phyloP scores from a whole-genome alignment of 164 flowering plant species.

The Tinospora cordifolia region DNA sequence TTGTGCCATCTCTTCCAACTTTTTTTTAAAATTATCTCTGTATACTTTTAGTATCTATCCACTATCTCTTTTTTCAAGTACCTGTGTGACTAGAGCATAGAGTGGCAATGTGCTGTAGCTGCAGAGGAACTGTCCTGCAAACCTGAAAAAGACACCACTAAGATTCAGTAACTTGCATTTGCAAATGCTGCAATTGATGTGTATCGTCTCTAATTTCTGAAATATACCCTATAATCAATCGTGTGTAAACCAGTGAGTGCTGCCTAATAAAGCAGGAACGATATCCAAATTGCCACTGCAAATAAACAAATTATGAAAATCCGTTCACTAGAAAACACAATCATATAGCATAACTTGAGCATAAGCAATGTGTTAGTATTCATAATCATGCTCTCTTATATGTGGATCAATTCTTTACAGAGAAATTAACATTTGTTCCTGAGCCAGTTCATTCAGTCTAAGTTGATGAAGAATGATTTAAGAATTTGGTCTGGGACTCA shows the following conservation, averaged over 20 bases:
- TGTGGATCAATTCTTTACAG: no score
- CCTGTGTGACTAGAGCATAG: conserved; percentile 98
- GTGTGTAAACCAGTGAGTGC: conserved; percentile 69
- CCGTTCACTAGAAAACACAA: conserved; percentile 4
- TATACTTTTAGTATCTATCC: no score
- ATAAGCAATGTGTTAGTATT: background rate
- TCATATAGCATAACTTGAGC: background rate
- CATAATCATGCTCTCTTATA: background rate
- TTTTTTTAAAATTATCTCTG: no score
- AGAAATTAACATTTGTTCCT: no score
- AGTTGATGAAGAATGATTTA: no score
- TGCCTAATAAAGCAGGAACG: conserved; percentile 81
- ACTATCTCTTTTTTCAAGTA: conserved; percentile 15
- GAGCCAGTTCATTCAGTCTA: no score
- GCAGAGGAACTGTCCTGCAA: conserved; percentile 79
- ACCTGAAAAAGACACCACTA: conserved; percentile 26
- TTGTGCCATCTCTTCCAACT: no score
- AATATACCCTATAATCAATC: conserved; percentile 70
- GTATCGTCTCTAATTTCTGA: background rate
- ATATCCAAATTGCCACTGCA: conserved; percentile 98
- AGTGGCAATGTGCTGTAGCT: conserved; percentile 98
- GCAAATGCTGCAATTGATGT: background rate
- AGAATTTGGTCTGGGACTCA: no score
- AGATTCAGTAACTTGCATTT: conserved; percentile 5
- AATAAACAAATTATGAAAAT: conserved; percentile 9